A percentile compares a stretch with the other conserved stretches of the same genome.
Conservation (phyloP, 208 protist genomes). For the Wallacemonas collosoma region DNA sequence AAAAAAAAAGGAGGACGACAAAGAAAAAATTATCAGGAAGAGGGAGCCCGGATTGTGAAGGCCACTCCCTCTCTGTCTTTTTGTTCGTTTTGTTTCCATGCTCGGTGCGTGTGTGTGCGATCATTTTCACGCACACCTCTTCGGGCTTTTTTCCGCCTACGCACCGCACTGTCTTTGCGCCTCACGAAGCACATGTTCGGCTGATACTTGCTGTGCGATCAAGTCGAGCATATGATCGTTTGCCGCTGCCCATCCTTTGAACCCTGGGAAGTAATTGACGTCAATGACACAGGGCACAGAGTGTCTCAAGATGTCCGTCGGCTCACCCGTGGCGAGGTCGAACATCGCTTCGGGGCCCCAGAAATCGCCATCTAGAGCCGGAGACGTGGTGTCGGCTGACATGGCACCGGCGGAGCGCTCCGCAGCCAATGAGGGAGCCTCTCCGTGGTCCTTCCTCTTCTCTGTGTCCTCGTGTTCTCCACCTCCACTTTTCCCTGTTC, state of each 20-base stretch:
- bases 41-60: too few relatives aligned
- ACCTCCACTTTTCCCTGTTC: constrained; percentile 18
- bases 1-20: background rate
- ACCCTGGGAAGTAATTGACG: constrained; percentile 90
- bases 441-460: background rate
- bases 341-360: constrained; percentile 43
- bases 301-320: constrained; percentile 52
- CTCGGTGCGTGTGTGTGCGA: too few relatives aligned
- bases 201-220: constrained; percentile 17
- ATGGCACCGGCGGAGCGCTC: background rate
- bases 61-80: too few relatives aligned
- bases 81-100: too few relatives aligned
- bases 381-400: background rate
- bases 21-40: constrained; percentile 1
- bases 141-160: too few relatives aligned
- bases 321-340: constrained; percentile 52
- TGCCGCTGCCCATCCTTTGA: constrained; percentile 52
- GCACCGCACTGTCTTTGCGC: background rate
- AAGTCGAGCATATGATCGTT: constrained; percentile 53
- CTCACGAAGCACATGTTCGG: constrained; percentile 1
- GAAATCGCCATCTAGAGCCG: background rate
- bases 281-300: constrained; percentile 73
- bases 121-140: too few relatives aligned
- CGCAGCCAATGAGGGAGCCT: background rate
- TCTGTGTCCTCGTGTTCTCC: background rate